Conservation (phyloP, 2,329 filamentous ascomycete species). For the Trichoderma polysporum region DNA sequence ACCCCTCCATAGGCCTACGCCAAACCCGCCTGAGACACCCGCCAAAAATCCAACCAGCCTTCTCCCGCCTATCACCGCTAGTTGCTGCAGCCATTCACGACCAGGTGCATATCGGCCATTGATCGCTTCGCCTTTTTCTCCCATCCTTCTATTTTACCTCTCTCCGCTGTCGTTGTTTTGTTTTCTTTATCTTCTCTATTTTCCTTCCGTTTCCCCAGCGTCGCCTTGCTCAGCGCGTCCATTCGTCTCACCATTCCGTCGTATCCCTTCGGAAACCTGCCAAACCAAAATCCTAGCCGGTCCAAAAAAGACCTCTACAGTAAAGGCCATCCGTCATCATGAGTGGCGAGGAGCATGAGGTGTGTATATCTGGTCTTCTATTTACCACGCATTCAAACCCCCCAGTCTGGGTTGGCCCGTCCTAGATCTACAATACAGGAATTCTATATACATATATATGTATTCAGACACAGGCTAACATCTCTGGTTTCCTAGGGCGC, state of each 20-base stretch:
- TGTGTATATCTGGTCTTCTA: neutral
- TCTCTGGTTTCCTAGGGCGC: constrained; percentile 62
- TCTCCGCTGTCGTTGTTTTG: neutral
- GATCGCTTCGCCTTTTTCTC: constrained; percentile 6
- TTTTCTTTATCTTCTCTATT: neutral
- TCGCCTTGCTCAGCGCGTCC: no score
- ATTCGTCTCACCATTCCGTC: neutral
- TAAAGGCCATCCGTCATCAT: constrained; percentile 1
- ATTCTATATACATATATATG: neutral
- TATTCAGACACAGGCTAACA: neutral
- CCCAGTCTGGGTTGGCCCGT: no score
- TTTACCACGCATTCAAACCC: neutral
- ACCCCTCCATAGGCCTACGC: constrained; percentile 15
- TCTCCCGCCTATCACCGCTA: constrained; percentile 12
- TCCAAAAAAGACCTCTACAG: neutral
- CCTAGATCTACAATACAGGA: neutral
- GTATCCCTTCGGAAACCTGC: neutral
- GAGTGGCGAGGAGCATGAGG: constrained; percentile 28
- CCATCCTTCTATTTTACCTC: neutral
- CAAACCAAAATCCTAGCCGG: neutral
- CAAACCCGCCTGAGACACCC: neutral
- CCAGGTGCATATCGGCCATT: neutral
- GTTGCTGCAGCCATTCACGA: neutral
- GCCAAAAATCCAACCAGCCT: neutral
- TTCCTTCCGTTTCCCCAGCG: no score